Evolutionary conservation across 2,329 filamentous ascomycete species (phyloP).

Genomic region (Ophiosphaerella korrae): DNA sequence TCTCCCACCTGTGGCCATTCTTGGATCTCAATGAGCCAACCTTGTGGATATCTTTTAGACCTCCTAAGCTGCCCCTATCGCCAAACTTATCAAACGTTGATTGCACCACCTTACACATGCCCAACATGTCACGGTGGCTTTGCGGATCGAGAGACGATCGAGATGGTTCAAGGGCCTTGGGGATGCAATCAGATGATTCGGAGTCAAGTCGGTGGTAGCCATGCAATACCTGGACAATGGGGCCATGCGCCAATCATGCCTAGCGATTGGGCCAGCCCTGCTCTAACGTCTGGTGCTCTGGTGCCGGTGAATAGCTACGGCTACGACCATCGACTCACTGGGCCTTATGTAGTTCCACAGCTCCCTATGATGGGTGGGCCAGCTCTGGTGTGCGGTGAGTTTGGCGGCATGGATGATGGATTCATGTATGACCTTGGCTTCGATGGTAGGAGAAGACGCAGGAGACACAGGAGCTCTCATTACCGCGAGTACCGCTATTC

Average conservation of each 20-base stretch:
- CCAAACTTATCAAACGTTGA: slow-evolving; percentile 30
- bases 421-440: slow-evolving; percentile 7
- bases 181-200: slow-evolving; percentile 40
- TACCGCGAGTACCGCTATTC: slow-evolving; percentile 27
- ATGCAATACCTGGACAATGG: slow-evolving; percentile 32
- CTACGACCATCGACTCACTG: slow-evolving; percentile 28
- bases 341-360: slow-evolving; percentile 17
- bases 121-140: slow-evolving; percentile 37
- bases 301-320: slow-evolving; percentile 13
- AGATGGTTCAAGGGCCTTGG: slow-evolving; percentile 41
- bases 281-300: slow-evolving; percentile 17
- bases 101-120: slow-evolving; percentile 35
- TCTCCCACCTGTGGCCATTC: slow-evolving; percentile 54
- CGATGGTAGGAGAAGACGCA: slow-evolving; percentile 12
- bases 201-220: slow-evolving; percentile 31
- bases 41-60: slow-evolving; percentile 50
- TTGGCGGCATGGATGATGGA: slow-evolving; percentile 10
- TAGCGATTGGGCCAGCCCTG: slow-evolving; percentile 15
- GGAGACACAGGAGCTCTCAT: slow-evolving; percentile 21
- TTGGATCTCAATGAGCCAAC: slow-evolving; percentile 55
- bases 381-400: slow-evolving; percentile 4
- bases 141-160: slow-evolving; percentile 33
- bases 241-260: slow-evolving; percentile 20
- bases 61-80: slow-evolving; percentile 50
- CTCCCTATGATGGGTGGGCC: slow-evolving; percentile 3